Evolutionary conservation across 176 grass and related monocot species (phyloP), one percentile per base, ranked within the genome.

Genomic region (Oryza nivara): DNA sequence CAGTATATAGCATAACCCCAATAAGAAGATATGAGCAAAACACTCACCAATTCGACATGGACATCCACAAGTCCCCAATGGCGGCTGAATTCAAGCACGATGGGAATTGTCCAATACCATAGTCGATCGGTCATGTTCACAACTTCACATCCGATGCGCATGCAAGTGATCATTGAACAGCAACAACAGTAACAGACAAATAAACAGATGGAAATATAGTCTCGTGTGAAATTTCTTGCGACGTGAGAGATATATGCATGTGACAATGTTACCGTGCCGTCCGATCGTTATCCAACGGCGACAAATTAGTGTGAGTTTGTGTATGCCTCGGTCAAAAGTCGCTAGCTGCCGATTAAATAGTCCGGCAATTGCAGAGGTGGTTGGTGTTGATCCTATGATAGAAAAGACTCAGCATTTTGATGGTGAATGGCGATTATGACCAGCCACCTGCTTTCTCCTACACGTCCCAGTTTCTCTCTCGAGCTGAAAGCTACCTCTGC

Each of bases 371-470:
- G 36, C 58, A 20, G 46, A 11, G 71, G 71, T 61, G 32, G 86
- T 46, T 68, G 75, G 35, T 74, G 58, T 9, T 80, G 46, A 34
- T 68, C 76, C 36, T 61, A 74, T 12, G 41, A 65, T 34, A 9
- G 16, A 11, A 12, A 12, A 35, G 14, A 60, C 34, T 2, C 23
- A 14, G 30, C 60, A 13, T 67, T 60, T 23, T 23, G 77, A 70
- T 28, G 77, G 13, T 34, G 22, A 7, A 40, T 17, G 67, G 34
- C 20, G 87, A 73, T 7, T 20, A 16, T 30, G 87, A 89, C 87
- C 13, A 17, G 47, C 76, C 38, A 84, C 69, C 87, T 15, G 69
- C 79, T 34, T 34, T 40, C 3, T 22, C 10, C 61, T 20, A 22
- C 61, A 34, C 22, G 22, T 22, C 34, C 41, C n/a, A 6, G 11